Percentiles rank a stretch among this genome's conserved stretches.
Conservation (phyloP, 805 yeast species). For the Lipomyces japonicus region DNA sequence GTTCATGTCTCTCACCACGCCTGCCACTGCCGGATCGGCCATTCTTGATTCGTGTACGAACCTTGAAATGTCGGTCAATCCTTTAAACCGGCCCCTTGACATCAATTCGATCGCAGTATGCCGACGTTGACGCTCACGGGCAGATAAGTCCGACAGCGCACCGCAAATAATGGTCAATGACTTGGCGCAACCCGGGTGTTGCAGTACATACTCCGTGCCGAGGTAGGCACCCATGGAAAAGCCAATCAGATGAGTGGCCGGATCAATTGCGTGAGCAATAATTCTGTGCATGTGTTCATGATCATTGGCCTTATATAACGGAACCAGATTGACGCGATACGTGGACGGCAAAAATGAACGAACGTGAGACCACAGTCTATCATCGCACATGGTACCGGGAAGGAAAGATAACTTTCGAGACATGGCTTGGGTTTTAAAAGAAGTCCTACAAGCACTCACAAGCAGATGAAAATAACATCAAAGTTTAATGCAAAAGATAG, state of each 20-base stretch:
- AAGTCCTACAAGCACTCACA: no score
- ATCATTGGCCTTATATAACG: background rate
- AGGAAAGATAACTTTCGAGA: background rate
- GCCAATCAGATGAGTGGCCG: conserved; percentile 19
- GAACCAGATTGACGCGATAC: background rate
- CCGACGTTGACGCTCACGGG: background rate
- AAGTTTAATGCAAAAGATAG: no score
- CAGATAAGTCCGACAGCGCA: background rate
- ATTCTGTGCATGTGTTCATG: background rate
- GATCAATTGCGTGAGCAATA: background rate
- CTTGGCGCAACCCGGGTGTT: conserved; percentile 9
- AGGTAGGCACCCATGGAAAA: conserved; percentile 17
- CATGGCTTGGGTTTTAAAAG: no score
- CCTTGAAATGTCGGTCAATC: background rate
- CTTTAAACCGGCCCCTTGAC: background rate
- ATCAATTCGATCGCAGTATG: background rate
- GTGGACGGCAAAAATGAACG: background rate
- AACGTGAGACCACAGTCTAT: background rate
- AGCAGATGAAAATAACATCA: no score
- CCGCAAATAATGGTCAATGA: background rate
- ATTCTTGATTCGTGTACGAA: background rate
- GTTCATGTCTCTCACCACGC: background rate
- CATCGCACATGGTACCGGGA: background rate
- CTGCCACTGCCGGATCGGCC: background rate
- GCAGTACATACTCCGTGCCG: conserved; percentile 6